These are phyloP conservation scores for Septoria linicola DNA, from an alignment of 2,329 filamentous ascomycete genomes.

Conservation along the genomic window DNA sequence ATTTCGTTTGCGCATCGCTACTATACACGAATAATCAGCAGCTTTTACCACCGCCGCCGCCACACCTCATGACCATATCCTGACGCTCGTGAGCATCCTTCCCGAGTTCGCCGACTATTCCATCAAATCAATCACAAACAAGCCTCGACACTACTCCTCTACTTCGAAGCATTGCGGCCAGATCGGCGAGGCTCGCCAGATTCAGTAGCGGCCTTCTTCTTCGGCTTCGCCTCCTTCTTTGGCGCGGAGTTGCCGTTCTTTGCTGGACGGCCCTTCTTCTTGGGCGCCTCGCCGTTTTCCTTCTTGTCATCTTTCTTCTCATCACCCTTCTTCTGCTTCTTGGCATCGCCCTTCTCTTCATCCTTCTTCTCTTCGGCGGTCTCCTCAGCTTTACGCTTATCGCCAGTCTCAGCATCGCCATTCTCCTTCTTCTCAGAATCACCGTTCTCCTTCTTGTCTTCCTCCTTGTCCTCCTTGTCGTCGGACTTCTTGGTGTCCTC, in stretches of 20 bases:
- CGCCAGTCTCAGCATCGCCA: conserved; percentile 31
- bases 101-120: background rate
- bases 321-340: conserved; percentile 30
- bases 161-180: conserved; percentile 40
- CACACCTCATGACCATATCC: background rate
- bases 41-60: background rate
- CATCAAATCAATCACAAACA: background rate
- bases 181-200: conserved; percentile 50
- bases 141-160: background rate
- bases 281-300: conserved; percentile 38
- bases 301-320: conserved; percentile 36
- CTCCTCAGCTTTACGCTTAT: conserved; percentile 35
- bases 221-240: conserved; percentile 45
- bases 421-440: conserved; percentile 29
- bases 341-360: conserved; percentile 36
- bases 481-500: conserved; percentile 26
- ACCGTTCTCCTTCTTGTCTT: conserved; percentile 24
- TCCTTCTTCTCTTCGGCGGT: conserved; percentile 37
- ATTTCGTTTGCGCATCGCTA: background rate
- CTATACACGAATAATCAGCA: background rate
- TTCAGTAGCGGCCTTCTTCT: conserved; percentile 50
- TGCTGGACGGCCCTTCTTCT: conserved; percentile 47
- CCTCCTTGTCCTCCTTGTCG: conserved; percentile 25
- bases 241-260: conserved; percentile 35
- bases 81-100: background rate